These are phyloP conservation scores for Talinum fruticosum DNA, from an alignment of 148 eudicot species.

Conservation along the genomic window DNA sequence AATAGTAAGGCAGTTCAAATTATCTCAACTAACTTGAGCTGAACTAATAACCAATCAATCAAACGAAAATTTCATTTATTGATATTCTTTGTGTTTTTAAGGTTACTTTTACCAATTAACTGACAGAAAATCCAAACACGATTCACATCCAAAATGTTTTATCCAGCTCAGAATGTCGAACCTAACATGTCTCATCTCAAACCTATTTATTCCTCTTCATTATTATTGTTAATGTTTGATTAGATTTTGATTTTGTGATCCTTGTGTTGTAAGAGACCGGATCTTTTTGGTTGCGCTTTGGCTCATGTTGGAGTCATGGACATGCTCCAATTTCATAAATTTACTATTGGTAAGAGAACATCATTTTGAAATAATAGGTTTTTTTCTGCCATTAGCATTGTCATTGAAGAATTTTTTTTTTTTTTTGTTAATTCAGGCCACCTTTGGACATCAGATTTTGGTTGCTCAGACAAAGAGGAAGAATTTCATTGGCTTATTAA, in stretches of 20 bases:
- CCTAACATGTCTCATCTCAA: too few relatives aligned
- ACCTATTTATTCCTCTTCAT: neutral
- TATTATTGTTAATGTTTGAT: too few relatives aligned
- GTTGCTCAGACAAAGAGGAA: slow-evolving; percentile 89
- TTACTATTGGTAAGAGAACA: slow-evolving; percentile 72
- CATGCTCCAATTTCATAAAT: slow-evolving; percentile 91
- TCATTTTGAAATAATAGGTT: neutral
- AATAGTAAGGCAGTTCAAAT: too few relatives aligned
- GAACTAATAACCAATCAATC: too few relatives aligned
- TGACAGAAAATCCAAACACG: too few relatives aligned
- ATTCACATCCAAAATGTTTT: too few relatives aligned
- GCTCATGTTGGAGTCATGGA: slow-evolving; percentile 98
- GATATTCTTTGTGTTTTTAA: too few relatives aligned
- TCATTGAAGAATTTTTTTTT: slow-evolving; percentile 6
- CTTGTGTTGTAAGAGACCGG: slow-evolving; percentile 79
- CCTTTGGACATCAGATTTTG: slow-evolving; percentile 91
- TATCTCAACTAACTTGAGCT: too few relatives aligned
- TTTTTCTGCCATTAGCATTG: neutral
- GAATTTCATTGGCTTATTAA: too few relatives aligned
- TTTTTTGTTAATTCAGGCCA: slow-evolving; percentile 55
- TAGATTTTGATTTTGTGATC: slow-evolving; percentile 6
- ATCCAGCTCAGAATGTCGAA: too few relatives aligned
- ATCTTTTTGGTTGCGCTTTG: slow-evolving; percentile 86
- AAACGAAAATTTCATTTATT: too few relatives aligned
- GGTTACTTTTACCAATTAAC: too few relatives aligned